These are phyloP conservation scores for Meripilus lineatus DNA, from an alignment of 1,284 basidiomycete genomes.

Conservation along the genomic window DNA sequence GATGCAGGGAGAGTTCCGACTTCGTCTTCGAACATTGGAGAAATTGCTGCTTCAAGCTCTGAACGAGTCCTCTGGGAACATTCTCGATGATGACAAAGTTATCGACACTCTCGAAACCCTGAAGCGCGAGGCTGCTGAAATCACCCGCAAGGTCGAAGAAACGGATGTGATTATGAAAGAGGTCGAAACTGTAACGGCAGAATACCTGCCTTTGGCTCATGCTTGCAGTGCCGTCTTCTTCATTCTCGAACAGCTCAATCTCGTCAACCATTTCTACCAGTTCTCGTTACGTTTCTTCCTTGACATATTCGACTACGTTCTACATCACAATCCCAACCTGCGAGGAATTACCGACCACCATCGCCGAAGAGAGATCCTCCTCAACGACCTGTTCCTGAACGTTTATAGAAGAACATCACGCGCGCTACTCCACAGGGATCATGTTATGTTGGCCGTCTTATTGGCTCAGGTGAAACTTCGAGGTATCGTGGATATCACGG, in stretches of 20 bases:
- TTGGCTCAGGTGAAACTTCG: conserved; percentile 89
- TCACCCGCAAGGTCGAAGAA: conserved; percentile 96
- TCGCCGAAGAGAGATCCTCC: conserved; percentile 77
- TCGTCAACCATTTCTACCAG: conserved; percentile 98
- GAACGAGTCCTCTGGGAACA: conserved; percentile 96
- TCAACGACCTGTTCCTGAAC: conserved; percentile 88
- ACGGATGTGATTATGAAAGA: conserved; percentile 95
- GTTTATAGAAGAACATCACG: conserved; percentile 90
- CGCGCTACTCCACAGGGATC: conserved; percentile 87
- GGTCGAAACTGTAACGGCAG: conserved; percentile 92
- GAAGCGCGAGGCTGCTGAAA: conserved; percentile 96
- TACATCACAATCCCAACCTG: conserved; percentile 89
- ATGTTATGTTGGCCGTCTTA: conserved; percentile 87
- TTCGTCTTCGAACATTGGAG: conserved; percentile 90
- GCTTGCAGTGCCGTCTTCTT: conserved; percentile 98
- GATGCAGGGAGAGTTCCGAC: conserved; percentile 96
- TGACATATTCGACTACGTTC: conserved; percentile 95
- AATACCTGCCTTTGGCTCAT: conserved; percentile 93
- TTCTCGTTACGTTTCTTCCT: conserved; percentile 98
- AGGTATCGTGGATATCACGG: conserved; percentile 70
- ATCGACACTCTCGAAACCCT: conserved; percentile 96
- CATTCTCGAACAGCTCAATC: conserved; percentile 90
- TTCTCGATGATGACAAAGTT: conserved; percentile 98
- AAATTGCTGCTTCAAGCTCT: conserved; percentile 92
- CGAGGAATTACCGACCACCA: conserved; percentile 73